Conservation (phyloP, 2,329 filamentous ascomycete species). For the Ceratocystiopsis sp. region DNA sequence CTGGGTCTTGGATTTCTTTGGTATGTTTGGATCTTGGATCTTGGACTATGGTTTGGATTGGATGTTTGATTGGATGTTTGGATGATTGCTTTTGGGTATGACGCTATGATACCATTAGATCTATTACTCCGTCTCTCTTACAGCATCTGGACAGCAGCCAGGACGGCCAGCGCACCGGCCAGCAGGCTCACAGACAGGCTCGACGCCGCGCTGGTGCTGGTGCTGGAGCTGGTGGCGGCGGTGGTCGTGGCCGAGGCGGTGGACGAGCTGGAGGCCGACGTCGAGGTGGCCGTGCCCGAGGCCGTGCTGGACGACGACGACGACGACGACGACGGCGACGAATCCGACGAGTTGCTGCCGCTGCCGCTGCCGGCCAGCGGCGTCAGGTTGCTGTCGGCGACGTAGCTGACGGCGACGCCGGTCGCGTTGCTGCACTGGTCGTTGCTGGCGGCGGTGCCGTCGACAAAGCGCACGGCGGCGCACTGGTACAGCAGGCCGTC, state of each 20-base stretch:
- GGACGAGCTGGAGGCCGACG: conserved; percentile 7
- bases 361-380: conserved; percentile 12
- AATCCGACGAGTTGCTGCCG: too few relatives aligned
- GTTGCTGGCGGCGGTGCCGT: conserved; percentile 16
- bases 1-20: too few relatives aligned
- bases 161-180: background rate
- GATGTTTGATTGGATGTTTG: too few relatives aligned
- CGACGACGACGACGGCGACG: too few relatives aligned
- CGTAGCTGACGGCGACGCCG: conserved; percentile 16
- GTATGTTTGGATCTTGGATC: too few relatives aligned
- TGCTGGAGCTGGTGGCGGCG: background rate
- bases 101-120: too few relatives aligned
- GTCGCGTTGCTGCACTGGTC: conserved; percentile 22
- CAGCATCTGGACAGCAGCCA: conserved; percentile 7
- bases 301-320: too few relatives aligned
- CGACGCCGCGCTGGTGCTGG: background rate
- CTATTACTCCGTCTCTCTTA: background rate
- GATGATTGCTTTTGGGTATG: too few relatives aligned
- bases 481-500: conserved; percentile 36
- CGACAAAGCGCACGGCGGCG: conserved; percentile 34
- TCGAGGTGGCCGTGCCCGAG: conserved; percentile 8
- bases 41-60: too few relatives aligned
- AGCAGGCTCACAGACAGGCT: too few relatives aligned
- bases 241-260: conserved; percentile 7
- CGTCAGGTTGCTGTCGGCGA: conserved; percentile 15